Evolutionary conservation across 2,329 filamentous ascomycete species (phyloP).

Genomic region (Neofusicoccum laricinum): DNA sequence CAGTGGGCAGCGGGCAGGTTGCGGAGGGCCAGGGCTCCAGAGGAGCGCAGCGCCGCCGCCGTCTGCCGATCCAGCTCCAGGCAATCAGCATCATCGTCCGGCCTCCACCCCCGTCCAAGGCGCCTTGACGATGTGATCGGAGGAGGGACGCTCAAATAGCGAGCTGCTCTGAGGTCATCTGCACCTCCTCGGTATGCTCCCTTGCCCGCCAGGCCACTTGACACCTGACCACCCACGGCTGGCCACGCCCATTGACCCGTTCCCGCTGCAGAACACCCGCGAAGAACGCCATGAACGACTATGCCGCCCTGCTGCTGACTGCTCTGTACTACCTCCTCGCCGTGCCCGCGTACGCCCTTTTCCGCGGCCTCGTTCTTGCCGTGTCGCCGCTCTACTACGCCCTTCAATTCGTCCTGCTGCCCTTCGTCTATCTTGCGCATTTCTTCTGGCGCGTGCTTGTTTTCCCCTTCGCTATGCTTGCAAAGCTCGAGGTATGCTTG

Average conservation of each 20-base stretch:
- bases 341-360: constrained; percentile 38
- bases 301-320: constrained; percentile 27
- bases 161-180: constrained; percentile 12
- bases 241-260: background rate
- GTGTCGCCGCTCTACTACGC: constrained; percentile 48
- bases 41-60: background rate
- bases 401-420: constrained; percentile 49
- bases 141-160: background rate
- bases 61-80: constrained; percentile 9
- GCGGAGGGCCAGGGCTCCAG: constrained; percentile 2
- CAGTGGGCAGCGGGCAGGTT: constrained; percentile 10
- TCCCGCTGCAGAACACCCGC: background rate
- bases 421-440: constrained; percentile 47
- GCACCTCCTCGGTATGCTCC: constrained; percentile 8
- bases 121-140: constrained; percentile 10
- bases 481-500: constrained; percentile 54
- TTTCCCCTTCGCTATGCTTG: constrained; percentile 51
- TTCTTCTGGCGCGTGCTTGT: constrained; percentile 41
- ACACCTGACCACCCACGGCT: constrained; percentile 10
- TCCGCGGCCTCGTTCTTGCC: constrained; percentile 39
- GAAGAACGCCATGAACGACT: constrained; percentile 28
- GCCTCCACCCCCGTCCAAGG: constrained; percentile 1
- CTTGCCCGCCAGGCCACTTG: background rate
- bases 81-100: constrained; percentile 9
- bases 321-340: constrained; percentile 37